These are phyloP conservation scores for Crithidia fasciculata DNA, from an alignment of 208 protist genomes.

Conservation along the genomic window DNA sequence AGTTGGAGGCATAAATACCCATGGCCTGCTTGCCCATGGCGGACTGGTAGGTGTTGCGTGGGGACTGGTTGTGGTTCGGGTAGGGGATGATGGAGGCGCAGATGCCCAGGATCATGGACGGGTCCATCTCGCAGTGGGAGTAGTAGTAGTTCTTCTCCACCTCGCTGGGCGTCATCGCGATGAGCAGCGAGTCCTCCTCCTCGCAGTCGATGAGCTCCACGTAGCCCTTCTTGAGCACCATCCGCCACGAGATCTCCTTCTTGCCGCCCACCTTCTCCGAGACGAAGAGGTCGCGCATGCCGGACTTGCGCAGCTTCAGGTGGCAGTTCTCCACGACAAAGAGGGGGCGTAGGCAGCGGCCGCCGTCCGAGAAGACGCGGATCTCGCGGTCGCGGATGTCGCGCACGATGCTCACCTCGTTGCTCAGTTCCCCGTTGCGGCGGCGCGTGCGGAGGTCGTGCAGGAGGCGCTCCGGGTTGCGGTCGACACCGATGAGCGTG, in stretches of 20 bases:
- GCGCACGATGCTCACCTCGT: slow-evolving; percentile 81
- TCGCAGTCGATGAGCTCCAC: slow-evolving; percentile 98
- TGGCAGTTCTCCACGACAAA: slow-evolving; percentile 75
- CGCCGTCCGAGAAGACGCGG: slow-evolving; percentile 79
- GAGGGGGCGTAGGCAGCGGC: slow-evolving; percentile 72
- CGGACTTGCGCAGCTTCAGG: slow-evolving; percentile 57
- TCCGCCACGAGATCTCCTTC: slow-evolving; percentile 71
- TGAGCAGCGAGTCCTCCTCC: slow-evolving; percentile 99
- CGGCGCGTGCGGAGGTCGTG: slow-evolving; percentile 77
- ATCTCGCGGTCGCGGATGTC: slow-evolving; percentile 75
- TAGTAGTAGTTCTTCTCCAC: slow-evolving; percentile 85
- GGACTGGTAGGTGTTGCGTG: slow-evolving; percentile 99
- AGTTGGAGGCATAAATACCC: slow-evolving; percentile 96
- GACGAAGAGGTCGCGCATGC: slow-evolving; percentile 72
- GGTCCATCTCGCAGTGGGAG: slow-evolving; percentile 92
- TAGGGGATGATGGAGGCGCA: slow-evolving; percentile 98
- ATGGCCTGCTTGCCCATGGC: slow-evolving; percentile 99
- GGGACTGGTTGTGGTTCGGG: slow-evolving; percentile 99
- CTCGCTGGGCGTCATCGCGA: slow-evolving; percentile 89
- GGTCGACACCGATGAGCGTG: slow-evolving; percentile 82
- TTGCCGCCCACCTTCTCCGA: slow-evolving; percentile 83
- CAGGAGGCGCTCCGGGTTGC: slow-evolving; percentile 75
- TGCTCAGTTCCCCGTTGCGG: slow-evolving; percentile 75
- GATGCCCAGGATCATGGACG: slow-evolving; percentile 89
- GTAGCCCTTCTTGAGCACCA: slow-evolving; percentile 71